These are phyloP conservation scores for Klebsormidium nitens DNA, from an alignment of 139 green algal genomes.

Conservation along the genomic window DNA sequence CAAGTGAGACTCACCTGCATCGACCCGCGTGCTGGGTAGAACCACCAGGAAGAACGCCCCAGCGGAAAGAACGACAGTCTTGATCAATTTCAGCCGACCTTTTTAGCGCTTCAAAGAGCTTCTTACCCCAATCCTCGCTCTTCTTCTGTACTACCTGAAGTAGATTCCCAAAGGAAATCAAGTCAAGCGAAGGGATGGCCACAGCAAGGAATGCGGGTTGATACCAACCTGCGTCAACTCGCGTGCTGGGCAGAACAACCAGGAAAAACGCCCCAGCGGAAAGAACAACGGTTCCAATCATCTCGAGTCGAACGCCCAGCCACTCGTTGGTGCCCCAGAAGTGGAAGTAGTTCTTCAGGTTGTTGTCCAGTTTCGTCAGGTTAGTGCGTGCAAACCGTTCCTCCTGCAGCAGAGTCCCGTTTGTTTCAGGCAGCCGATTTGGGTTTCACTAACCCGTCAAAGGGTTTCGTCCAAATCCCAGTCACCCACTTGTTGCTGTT, in stretches of 20 bases:
- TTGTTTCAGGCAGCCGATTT: too few relatives aligned
- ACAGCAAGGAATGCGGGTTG: neutral
- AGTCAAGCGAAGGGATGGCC: too few relatives aligned
- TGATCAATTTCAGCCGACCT: conserved; percentile 63
- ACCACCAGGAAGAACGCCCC: conserved; percentile 21
- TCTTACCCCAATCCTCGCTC: too few relatives aligned
- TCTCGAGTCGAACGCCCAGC: conserved; percentile 78
- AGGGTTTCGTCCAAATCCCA: too few relatives aligned
- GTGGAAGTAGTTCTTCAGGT: conserved; percentile 65
- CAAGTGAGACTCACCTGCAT: neutral
- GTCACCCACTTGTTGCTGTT: too few relatives aligned
- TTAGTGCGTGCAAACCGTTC: conserved; percentile 12
- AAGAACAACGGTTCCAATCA: conserved; percentile 36
- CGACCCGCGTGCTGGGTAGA: neutral
- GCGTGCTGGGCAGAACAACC: neutral
- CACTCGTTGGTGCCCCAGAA: conserved; percentile 68
- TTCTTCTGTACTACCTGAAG: too few relatives aligned
- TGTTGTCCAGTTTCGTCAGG: conserved; percentile 12
- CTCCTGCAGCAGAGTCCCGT: too few relatives aligned
- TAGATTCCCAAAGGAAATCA: too few relatives aligned
- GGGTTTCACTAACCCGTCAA: too few relatives aligned
- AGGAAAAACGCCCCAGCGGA: conserved; percentile 36
- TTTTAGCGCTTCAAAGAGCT: too few relatives aligned
- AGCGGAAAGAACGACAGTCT: conserved; percentile 1
- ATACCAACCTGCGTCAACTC: neutral